Evolutionary conservation across 805 yeast genomes (phyloP), one percentile per base, ranked within the genome.

Genomic region (Maudiozyma pseudohumilis): DNA sequence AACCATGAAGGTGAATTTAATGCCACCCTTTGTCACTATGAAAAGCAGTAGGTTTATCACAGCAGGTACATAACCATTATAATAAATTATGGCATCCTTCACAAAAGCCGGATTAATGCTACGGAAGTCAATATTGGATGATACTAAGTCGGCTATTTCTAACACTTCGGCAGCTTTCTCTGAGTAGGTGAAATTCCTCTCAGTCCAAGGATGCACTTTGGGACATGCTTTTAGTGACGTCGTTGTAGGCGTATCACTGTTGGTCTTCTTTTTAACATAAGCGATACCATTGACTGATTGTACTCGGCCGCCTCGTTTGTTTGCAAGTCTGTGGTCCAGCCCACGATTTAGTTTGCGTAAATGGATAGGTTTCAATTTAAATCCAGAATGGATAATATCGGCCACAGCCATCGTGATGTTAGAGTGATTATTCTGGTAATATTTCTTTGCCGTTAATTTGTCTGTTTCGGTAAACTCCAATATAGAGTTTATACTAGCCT

Each of bases 81-180:
- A 72, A 46, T 67, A 70, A 12, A 41, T 51, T 4, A 74, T 34
- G 10, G 68, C 65, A 11, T 56, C 48, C 16, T 53, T 43, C 26
- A 68, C 59, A 40, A 75, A 75, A 1, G 44, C 44, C 37, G 61
- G 61, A 42, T 62, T 61, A 10, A 75, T 47, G 1, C 47, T 43
- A 11, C 52, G 54, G 10, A 75, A 52, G 6, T 43, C 43, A 0
- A 52, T 44, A 46, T 70, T 69, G 8, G 60, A 47, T 9, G 53
- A 45, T 18, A 65, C 55, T 2, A 64, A 36, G 2, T 50, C 49
- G 1, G 58, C 48, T 21, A 74, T 41, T 35, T 64, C 70, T 3
- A 41, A 30, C 4, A 56, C 56, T 39, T 65, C 67, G 0, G 36
- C 31, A 13, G 38, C 29, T 7, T 17, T 20, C 25, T 24, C 32